These are phyloP conservation scores for Solanum neorickii DNA, from an alignment of 257 asterid genomes.

Conservation along the genomic window DNA sequence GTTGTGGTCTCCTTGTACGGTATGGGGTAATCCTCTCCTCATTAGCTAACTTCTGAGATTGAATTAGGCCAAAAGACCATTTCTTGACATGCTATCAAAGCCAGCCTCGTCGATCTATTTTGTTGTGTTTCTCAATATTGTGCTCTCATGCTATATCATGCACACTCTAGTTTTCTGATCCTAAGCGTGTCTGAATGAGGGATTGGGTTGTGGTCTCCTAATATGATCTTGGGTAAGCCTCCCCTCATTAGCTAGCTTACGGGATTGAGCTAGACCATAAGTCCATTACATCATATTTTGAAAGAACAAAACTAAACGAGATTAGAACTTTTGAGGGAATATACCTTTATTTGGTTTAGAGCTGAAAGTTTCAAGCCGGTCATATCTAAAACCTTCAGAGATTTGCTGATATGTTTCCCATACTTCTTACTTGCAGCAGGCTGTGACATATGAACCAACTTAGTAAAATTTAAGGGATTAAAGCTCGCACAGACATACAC, in stretches of 20 bases:
- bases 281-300: neutral
- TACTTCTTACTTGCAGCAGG: conserved; percentile 48
- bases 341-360: conserved; percentile 54
- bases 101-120: neutral
- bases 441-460: conserved; percentile 14
- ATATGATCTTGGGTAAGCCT: neutral
- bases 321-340: neutral
- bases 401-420: conserved; percentile 41
- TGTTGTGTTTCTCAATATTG: neutral
- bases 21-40: neutral
- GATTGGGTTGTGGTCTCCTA: neutral
- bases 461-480: neutral
- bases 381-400: conserved; percentile 62
- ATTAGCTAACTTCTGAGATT: neutral
- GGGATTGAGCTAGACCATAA: neutral
- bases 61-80: neutral
- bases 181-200: neutral
- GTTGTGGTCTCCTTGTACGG: neutral
- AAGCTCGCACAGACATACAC: neutral
- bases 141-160: neutral
- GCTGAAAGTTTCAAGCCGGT: conserved; percentile 70
- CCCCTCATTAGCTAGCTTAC: neutral
- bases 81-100: neutral
- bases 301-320: neutral
- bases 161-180: neutral